Evolutionary conservation across 163 green algal species (phyloP).

Genomic region (Chloromonas sp.): DNA sequence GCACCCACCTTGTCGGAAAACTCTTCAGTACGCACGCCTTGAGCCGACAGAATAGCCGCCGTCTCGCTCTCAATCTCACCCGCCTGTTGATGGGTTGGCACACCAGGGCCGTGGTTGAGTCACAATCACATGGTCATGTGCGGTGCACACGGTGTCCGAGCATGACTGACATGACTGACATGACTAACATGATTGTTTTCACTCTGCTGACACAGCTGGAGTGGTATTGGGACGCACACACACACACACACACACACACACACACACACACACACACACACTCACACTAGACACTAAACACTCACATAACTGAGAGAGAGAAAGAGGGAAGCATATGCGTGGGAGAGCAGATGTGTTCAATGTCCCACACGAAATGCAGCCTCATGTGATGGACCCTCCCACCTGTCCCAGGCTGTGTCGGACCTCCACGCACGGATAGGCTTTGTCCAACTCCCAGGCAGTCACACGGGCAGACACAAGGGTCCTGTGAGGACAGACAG

Average conservation of each 20-base stretch:
- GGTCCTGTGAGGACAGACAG: slow-evolving; percentile 21
- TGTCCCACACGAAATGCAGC: neutral
- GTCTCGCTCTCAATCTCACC: slow-evolving; percentile 60
- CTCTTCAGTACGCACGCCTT: slow-evolving; percentile 43
- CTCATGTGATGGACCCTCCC: neutral
- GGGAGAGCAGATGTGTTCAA: too few relatives aligned
- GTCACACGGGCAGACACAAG: slow-evolving; percentile 48
- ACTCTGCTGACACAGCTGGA: too few relatives aligned
- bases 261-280: too few relatives aligned
- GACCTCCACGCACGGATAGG: slow-evolving; percentile 23
- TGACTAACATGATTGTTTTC: too few relatives aligned
- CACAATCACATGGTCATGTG: too few relatives aligned
- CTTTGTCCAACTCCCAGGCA: slow-evolving; percentile 30
- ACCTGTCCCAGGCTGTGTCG: slow-evolving; percentile 21
- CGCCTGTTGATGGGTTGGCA: neutral
- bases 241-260: too few relatives aligned
- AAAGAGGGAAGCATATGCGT: too few relatives aligned
- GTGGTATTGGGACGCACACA: too few relatives aligned
- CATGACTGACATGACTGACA: too few relatives aligned
- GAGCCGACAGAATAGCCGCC: slow-evolving; percentile 55
- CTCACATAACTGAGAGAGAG: too few relatives aligned
- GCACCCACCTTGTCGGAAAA: slow-evolving; percentile 33
- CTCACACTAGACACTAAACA: too few relatives aligned
- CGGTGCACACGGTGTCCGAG: too few relatives aligned
- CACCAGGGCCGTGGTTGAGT: neutral